Percentiles rank a stretch among this genome's conserved stretches.
These are phyloP conservation scores for Podaxis pistillaris DNA, from an alignment of 768 basidiomycete species.

Conservation along the genomic window DNA sequence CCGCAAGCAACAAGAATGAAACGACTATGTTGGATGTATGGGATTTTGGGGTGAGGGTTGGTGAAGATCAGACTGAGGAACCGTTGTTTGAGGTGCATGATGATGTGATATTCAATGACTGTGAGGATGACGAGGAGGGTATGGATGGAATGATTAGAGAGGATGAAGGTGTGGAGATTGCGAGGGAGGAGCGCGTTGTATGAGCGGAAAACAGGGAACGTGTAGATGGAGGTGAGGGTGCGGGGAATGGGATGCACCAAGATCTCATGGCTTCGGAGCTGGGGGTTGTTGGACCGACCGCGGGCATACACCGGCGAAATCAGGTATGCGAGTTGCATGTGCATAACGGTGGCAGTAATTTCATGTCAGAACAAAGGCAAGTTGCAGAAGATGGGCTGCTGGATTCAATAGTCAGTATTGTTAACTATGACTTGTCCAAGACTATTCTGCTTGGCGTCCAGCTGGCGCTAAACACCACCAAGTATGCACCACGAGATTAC, in stretches of 20 bases:
- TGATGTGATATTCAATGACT: slow-evolving; percentile 53
- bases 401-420: too few species aligned
- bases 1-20: slow-evolving; percentile 82
- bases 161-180: background rate
- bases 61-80: slow-evolving; percentile 80
- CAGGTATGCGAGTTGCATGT: slow-evolving; percentile 39
- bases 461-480: too few species aligned
- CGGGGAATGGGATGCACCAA: slow-evolving; percentile 45
- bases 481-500: too few species aligned
- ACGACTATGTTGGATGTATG: slow-evolving; percentile 83
- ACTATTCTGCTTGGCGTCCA: too few species aligned
- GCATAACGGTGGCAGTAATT: background rate
- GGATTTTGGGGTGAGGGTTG: slow-evolving; percentile 79
- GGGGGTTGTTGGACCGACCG: slow-evolving; percentile 19
- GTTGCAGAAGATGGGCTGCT: too few species aligned
- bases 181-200: slow-evolving; percentile 8
- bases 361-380: background rate
- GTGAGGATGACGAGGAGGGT: slow-evolving; percentile 43
- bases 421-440: too few species aligned
- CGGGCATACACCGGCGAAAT: slow-evolving; percentile 50
- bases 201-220: slow-evolving; percentile 19
- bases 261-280: slow-evolving; percentile 43
- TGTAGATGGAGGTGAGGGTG: slow-evolving; percentile 9
- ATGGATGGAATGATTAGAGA: slow-evolving; percentile 31
- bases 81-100: slow-evolving; percentile 71